Evolutionary conservation across 257 asterid genomes (phyloP), one percentile per base, ranked within the genome.

Genomic region (Scutellaria barbata): DNA sequence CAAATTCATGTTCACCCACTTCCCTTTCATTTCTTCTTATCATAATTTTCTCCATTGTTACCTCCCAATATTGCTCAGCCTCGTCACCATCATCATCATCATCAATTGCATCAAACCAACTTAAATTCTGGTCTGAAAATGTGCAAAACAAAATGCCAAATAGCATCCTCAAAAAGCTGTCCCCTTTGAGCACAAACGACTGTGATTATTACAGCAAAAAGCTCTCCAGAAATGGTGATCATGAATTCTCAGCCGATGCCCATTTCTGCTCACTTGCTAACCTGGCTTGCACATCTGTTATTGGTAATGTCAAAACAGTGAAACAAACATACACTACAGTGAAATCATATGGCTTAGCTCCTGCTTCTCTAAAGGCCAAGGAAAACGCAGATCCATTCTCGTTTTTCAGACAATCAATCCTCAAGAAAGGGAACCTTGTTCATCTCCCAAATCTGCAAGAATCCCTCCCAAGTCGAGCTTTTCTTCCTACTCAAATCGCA

Each of bases 51-150:
- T 25, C 13, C 59, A 11, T 35, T 8, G 5, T 50, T 9, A 9
- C 40, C 53, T 46, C 13, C 41, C 39, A 30, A 2, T 30, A 63
- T 63, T 63, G 16, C 25, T 63, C 68, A 59, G 65, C 65, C 33
- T n/a, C n/a, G n/a, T 43, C 2, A 22, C 2, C 35, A 30, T 30
- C 69, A 0, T 20, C 46, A 41, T 46, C 84, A 43, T 42, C 78
- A 2, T 7, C 46, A 52, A 48, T 72, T 43, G 75, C 84, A 22
- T 82, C 84, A 1, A 5, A 55, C 7, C 88, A 83, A n/a, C 56
- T 63, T 12, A 68, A 71, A 48, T 76, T 79, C 18, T 84, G 88
- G 86, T 81, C 81, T 0, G 43, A 71, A 74, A 79, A 79, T 63
- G 84, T 81, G 14, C 14, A 56, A 3, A 76, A 71, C n/a, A 2